Percentiles rank a stretch among this genome's conserved stretches.
phyloP scores from a whole-genome alignment of 768 basidiomycete genomes.

The Leccinum truebloodii region DNA sequence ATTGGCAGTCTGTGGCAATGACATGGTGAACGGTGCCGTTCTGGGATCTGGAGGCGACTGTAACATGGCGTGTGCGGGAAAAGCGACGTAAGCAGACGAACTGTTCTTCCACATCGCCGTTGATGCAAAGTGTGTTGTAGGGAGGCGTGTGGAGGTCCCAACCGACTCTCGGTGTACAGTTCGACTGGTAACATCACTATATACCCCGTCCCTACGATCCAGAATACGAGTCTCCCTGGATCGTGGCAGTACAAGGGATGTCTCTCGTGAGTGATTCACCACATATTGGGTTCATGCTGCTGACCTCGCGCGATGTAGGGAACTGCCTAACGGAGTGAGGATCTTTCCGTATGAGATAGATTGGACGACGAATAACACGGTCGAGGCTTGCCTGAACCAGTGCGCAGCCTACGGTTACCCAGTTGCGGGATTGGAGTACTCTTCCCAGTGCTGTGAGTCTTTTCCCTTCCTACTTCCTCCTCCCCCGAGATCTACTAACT shows the following conservation, averaged over 20 bases:
- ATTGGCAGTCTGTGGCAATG: conserved; percentile 68
- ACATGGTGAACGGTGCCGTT: conserved; percentile 61
- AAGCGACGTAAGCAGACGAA: conserved; percentile 51
- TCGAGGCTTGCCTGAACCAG: conserved; percentile 62
- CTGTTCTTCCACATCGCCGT: neutral
- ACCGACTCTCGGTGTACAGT: conserved; percentile 70
- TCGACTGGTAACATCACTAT: conserved; percentile 50
- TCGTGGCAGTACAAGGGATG: conserved; percentile 69
- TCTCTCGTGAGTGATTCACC: conserved; percentile 46
- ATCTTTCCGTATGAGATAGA: conserved; percentile 66
- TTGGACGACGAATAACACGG: conserved; percentile 62
- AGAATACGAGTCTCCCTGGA: conserved; percentile 61
- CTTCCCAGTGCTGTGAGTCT: conserved; percentile 70
- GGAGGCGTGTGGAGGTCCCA: conserved; percentile 73
- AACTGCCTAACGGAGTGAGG: conserved; percentile 41
- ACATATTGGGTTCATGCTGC: too few species aligned
- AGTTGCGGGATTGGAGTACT: conserved; percentile 69
- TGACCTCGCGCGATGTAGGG: conserved; percentile 38
- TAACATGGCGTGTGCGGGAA: conserved; percentile 75
- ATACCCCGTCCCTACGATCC: conserved; percentile 57
- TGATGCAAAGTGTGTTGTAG: conserved; percentile 31
- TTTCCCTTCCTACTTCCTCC: neutral
- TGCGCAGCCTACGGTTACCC: conserved; percentile 74
- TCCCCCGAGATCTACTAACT: neutral
- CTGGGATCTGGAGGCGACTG: conserved; percentile 52